These are phyloP conservation scores for Ophiorrhiza pumila DNA, from an alignment of 257 asterid species.

Conservation along the genomic window DNA sequence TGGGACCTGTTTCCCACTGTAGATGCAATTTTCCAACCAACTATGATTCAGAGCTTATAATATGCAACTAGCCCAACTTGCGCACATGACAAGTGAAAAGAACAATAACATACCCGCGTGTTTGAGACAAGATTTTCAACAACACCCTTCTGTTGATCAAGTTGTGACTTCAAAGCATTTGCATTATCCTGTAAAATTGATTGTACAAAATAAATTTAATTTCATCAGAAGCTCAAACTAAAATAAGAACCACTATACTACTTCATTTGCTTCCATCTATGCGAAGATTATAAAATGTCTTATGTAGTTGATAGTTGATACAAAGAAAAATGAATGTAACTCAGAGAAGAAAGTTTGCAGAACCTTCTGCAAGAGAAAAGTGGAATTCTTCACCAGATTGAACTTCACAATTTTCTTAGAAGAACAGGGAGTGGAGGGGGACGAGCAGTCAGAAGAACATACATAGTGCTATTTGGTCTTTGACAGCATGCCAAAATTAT, in stretches of 20 bases:
- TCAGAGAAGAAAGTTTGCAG: not conserved
- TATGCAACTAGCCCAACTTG: not conserved
- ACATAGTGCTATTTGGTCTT: not conserved
- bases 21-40: not conserved
- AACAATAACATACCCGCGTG: constrained; percentile 60
- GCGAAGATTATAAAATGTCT: not conserved
- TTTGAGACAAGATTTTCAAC: constrained; percentile 85
- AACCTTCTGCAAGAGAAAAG: not conserved
- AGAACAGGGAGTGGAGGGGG: not conserved
- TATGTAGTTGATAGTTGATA: not conserved
- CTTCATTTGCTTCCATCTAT: constrained; percentile 8
- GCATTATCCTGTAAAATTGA: constrained; percentile 73
- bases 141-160: constrained; percentile 81
- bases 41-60: not conserved
- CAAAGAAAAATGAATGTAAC: not conserved
- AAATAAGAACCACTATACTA: not conserved
- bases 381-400: not conserved
- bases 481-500: not conserved
- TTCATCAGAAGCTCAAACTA: not conserved
- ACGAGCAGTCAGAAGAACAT: not conserved
- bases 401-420: not conserved
- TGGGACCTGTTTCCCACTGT: not conserved
- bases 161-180: constrained; percentile 77
- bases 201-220: constrained; percentile 9
- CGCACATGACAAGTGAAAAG: no score